Evolutionary conservation across 768 basidiomycete genomes (phyloP), one percentile per base, ranked within the genome.

Genomic region (Stropharia rugosoannulata): DNA sequence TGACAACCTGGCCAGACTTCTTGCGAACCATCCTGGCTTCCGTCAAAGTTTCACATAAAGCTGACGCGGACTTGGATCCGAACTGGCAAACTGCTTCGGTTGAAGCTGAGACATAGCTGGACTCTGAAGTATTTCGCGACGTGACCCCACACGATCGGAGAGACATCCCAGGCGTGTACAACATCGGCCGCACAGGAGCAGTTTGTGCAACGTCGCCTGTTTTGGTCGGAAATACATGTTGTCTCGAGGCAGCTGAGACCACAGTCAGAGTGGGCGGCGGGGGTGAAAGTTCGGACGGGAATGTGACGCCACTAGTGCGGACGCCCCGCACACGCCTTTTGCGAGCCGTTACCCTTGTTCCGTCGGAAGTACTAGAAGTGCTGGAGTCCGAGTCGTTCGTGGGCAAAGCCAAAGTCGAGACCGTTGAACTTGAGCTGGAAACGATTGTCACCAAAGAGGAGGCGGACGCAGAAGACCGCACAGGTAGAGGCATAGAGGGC

Each of bases 1-100:
- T 95, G 65, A 98, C 84, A 4, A 91, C 85, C 72, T 97, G 91
- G 37, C 96, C 95, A 12, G 92, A 93, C 73, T 97, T 98, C 72
- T 98, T 98, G 57, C 94, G 85, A 35, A 93, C 75, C 50, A 89
- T 74, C 49, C 77, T 73, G 16, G 80, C 66, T 57, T 74, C 69
- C 42, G 67, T 66, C 38, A 60, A 55, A 10, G 70, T 59, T 42
- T 60, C 63, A 54, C 60, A 62, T 51, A 69, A 56, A 8, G 66
- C 60, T 50, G 69, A 65, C 19, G 62, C 56, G 27, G 70, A 61
- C 22, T 57, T 45, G 15, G 59, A 48, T n/a, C 60, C 60, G 12
- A 32, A 44, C 39, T 60, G 62, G 38, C 59, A 59, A 9, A 64
- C 59, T 25, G 59, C 54, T n/a, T 62, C 62, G n/a, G 63, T 56